phyloP scores from a whole-genome alignment of 257 asterid species.

The Nicotiana tomentosiformis region DNA sequence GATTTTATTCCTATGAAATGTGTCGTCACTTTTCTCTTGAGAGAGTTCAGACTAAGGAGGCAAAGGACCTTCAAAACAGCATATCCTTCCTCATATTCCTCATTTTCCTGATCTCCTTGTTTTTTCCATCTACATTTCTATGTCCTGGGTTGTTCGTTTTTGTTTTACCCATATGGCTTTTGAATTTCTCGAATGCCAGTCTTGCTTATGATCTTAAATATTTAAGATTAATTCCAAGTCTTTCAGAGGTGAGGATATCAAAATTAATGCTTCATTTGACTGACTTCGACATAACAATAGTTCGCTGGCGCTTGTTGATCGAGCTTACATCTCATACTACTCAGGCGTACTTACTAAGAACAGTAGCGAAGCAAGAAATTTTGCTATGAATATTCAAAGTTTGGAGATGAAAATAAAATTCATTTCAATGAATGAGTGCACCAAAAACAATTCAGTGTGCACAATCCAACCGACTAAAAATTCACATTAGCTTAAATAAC shows the following conservation, averaged over 20 bases:
- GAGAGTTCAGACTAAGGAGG: background rate
- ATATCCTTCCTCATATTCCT: conserved; percentile 25
- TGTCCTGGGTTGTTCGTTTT: background rate
- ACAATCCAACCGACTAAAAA: no score
- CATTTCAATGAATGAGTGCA: no score
- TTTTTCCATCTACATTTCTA: background rate
- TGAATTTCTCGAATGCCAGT: background rate
- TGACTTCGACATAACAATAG: background rate
- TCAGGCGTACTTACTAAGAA: background rate
- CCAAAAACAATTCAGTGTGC: no score
- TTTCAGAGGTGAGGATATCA: background rate
- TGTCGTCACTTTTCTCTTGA: background rate
- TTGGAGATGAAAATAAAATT: no score
- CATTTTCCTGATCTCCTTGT: background rate
- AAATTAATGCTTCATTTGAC: background rate
- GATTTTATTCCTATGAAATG: background rate
- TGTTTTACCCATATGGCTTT: background rate
- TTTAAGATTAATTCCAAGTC: background rate
- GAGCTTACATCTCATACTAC: background rate
- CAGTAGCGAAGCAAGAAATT: no score
- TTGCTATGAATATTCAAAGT: no score
- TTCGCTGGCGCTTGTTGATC: background rate
- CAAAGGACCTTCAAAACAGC: conserved; percentile 10
- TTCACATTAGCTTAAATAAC: no score
- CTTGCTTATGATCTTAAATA: background rate